Evolutionary conservation across 2,329 filamentous ascomycete genomes (phyloP).

Genomic region (Kalmusia sp.): DNA sequence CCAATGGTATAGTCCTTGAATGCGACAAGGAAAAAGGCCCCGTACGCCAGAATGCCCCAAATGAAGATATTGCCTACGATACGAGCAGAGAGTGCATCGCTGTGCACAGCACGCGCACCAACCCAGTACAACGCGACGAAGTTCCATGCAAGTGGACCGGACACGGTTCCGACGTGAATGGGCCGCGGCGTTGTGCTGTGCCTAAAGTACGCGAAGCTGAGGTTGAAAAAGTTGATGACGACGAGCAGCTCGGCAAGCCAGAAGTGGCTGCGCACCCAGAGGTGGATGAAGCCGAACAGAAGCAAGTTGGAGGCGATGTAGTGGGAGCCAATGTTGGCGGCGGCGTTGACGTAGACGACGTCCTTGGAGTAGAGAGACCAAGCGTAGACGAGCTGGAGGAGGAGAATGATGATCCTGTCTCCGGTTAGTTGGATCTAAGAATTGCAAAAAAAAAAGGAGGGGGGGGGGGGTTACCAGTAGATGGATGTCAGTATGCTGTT

Average conservation of each 20-base stretch:
- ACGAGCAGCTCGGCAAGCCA: slow-evolving; percentile 78
- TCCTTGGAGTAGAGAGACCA: slow-evolving; percentile 76
- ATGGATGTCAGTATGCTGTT: slow-evolving; percentile 69
- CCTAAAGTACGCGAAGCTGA: slow-evolving; percentile 80
- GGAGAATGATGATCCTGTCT: slow-evolving; percentile 72
- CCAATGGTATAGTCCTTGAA: slow-evolving; percentile 83
- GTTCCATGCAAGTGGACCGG: slow-evolving; percentile 83
- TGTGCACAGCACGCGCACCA: slow-evolving; percentile 79
- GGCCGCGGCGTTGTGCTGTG: slow-evolving; percentile 74
- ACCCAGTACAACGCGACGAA: slow-evolving; percentile 90
- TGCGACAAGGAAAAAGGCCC: slow-evolving; percentile 74
- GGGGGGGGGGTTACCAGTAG: slow-evolving; percentile 70
- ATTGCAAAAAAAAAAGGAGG: neutral
- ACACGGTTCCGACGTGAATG: slow-evolving; percentile 78
- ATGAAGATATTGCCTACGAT: slow-evolving; percentile 88
- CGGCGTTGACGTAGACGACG: slow-evolving; percentile 67
- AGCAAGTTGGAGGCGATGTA: slow-evolving; percentile 88
- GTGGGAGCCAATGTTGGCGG: slow-evolving; percentile 80
- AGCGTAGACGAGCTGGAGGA: slow-evolving; percentile 79
- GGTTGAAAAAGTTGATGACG: slow-evolving; percentile 82
- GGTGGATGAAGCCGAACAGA: slow-evolving; percentile 80
- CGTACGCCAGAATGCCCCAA: slow-evolving; percentile 81
- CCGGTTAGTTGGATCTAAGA: neutral
- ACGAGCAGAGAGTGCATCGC: slow-evolving; percentile 70
- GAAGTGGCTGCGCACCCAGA: slow-evolving; percentile 81